Evolutionary conservation across 805 yeast genomes (phyloP).

Genomic region (Diddensiella transvaalensis): DNA sequence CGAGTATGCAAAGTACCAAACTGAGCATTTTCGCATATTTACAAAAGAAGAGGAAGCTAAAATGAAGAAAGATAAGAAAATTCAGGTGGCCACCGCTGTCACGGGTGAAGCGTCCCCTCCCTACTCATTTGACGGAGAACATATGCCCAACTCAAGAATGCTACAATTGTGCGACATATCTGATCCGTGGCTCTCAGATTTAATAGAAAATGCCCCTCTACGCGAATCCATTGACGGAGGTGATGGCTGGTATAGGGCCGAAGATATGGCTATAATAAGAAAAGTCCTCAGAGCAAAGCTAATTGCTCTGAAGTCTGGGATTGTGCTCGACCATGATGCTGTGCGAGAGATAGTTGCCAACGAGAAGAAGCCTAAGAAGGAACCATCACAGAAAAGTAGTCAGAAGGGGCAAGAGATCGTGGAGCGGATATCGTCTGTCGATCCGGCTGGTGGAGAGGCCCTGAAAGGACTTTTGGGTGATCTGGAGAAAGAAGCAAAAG

Average conservation of each 20-base stretch:
- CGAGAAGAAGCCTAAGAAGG: constrained; percentile 12
- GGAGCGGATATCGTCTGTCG: constrained; percentile 1
- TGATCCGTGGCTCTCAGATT: constrained; percentile 54
- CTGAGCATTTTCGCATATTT: constrained; percentile 71
- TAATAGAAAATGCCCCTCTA: constrained; percentile 41
- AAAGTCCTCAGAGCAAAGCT: constrained; percentile 70
- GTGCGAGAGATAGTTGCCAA: constrained; percentile 9
- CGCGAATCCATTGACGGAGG: constrained; percentile 48
- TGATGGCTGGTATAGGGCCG: constrained; percentile 77
- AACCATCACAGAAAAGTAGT: constrained; percentile 1
- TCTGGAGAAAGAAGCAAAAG: constrained; percentile 23
- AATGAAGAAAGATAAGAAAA: not conserved
- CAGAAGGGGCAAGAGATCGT: constrained; percentile 4
- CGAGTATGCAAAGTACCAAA: constrained; percentile 64
- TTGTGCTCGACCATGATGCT: constrained; percentile 25
- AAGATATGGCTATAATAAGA: constrained; percentile 61
- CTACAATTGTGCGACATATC: constrained; percentile 76
- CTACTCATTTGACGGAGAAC: constrained; percentile 68
- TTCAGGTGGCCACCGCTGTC: constrained; percentile 27
- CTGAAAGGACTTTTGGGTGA: constrained; percentile 11
- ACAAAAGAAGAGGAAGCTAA: constrained; percentile 26
- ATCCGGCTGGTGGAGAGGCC: constrained; percentile 9
- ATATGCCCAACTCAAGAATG: constrained; percentile 63
- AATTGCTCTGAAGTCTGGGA: constrained; percentile 50
- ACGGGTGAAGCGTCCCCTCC: constrained; percentile 35